Evolutionary conservation across 441 rosid species (phyloP).

Genomic region (Arabidopsis hybrid): DNA sequence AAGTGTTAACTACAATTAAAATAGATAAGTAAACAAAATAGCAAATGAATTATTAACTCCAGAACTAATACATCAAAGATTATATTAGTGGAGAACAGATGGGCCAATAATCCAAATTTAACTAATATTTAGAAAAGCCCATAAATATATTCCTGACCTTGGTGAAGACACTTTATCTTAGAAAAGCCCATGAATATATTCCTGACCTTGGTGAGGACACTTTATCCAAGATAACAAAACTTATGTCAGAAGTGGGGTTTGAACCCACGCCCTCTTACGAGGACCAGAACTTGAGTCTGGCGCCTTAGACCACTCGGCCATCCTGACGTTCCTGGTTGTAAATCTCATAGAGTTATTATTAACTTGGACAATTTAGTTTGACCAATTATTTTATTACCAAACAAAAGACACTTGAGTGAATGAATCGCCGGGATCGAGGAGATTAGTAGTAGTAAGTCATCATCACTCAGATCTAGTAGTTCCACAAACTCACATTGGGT

Average conservation of each 20-base stretch:
- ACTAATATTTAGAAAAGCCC: background rate
- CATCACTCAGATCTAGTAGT: background rate
- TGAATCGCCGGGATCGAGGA: background rate
- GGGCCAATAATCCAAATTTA: background rate
- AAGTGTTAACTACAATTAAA: too few species aligned
- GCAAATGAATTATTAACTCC: too few species aligned
- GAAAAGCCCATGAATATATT: too few species aligned
- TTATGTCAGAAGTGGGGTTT: constrained; percentile 87
- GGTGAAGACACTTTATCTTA: too few species aligned
- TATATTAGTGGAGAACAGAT: background rate
- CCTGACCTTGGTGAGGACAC: too few species aligned
- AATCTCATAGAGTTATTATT: too few species aligned
- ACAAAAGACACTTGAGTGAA: background rate
- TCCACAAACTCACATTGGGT: background rate
- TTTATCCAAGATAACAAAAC: background rate
- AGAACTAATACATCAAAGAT: too few species aligned
- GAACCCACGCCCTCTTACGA: constrained; percentile 90
- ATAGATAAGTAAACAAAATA: too few species aligned
- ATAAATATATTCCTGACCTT: background rate
- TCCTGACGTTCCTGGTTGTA: constrained; percentile 55
- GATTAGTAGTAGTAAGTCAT: background rate
- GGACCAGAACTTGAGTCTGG: constrained; percentile 98
- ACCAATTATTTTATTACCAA: background rate
- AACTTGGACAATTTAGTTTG: background rate
- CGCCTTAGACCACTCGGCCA: constrained; percentile 99